Evolutionary conservation across 208 protist genomes (phyloP), one percentile per base, ranked within the genome.

Genomic region (Leishmania major): DNA sequence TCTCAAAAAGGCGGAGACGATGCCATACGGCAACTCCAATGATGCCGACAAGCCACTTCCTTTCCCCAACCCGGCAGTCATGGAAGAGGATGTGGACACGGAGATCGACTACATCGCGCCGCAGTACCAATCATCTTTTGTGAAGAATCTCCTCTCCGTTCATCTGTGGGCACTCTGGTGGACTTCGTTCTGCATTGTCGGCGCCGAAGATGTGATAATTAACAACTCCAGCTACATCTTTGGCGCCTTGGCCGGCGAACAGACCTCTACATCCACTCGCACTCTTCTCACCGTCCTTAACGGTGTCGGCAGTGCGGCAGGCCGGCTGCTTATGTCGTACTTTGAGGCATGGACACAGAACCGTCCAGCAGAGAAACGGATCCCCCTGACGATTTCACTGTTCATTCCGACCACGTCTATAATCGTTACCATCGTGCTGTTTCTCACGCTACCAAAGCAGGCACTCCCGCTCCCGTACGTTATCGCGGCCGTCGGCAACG

Each of bases 21-120:
- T 22, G 40, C 40, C 81, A 55, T 3, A 47, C 40, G 25, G 3
- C 31, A 77, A 49, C 70, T 49, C 47, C 28, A 25, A 62, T 73
- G 76, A 73, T 40, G 69, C 37, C 15, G 69, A 72, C 25, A 84
- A 84, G 75, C n/a, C 64, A 49, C 40, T 79, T 15, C 55, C 45
- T 40, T 22, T 77, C 22, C 7, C 6, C 11, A 35, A 3, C 1
- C 62, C 25, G 1, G 66, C 47, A 43, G 51, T 57, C 6, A n/a
- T n/a, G 15, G 73, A 82, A 13, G 64, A 72, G 49, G 35, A 31
- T 45, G 67, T 85, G 25, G 77, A 85, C 55, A 82, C 71, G 3
- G 86, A 92, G 60, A 75, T 89, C 31, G 89, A 92, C 66, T 92
- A 90, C 78, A 87, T 90, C 47, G 87, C 87, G 28, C 89, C 89